Evolutionary conservation across 1,284 basidiomycete genomes (phyloP).

Genomic region (Cryptococcus wingfieldii): DNA sequence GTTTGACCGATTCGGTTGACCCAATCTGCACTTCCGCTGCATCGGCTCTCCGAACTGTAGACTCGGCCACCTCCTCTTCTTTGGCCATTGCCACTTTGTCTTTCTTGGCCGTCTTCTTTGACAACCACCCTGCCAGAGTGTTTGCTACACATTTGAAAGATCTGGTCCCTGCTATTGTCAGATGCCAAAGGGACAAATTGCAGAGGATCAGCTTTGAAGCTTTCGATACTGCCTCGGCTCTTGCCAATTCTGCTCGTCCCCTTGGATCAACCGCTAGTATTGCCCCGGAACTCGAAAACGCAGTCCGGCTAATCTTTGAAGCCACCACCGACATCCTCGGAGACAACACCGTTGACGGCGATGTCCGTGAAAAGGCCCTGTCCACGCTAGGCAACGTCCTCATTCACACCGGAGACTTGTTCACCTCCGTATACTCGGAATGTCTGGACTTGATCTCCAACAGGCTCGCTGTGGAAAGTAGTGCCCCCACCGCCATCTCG

Average conservation of each 20-base stretch:
- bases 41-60: conserved; percentile 51
- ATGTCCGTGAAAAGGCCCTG: conserved; percentile 79
- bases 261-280: conserved; percentile 38
- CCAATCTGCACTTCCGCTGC: conserved; percentile 49
- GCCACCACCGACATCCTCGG: conserved; percentile 67
- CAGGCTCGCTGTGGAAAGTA: conserved; percentile 61
- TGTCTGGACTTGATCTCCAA: conserved; percentile 66
- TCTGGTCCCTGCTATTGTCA: conserved; percentile 69
- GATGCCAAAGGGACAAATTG: conserved; percentile 57
- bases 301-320: conserved; percentile 67
- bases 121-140: conserved; percentile 66
- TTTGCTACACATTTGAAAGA: conserved; percentile 61
- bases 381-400: conserved; percentile 79
- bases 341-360: conserved; percentile 81
- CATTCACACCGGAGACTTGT: conserved; percentile 72
- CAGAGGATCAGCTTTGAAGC: conserved; percentile 62
- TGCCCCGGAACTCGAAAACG: conserved; percentile 37
- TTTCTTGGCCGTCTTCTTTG: conserved; percentile 78
- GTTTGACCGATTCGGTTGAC: conserved; percentile 66
- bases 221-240: conserved; percentile 56
- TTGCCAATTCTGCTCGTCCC: conserved; percentile 50
- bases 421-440: conserved; percentile 42
- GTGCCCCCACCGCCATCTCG: conserved; percentile 51
- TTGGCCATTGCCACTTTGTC: conserved; percentile 75
- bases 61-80: conserved; percentile 62